These are phyloP conservation scores for Mortierella sp. DNA, from an alignment of 371 early-diverging fungal species.

Conservation along the genomic window DNA sequence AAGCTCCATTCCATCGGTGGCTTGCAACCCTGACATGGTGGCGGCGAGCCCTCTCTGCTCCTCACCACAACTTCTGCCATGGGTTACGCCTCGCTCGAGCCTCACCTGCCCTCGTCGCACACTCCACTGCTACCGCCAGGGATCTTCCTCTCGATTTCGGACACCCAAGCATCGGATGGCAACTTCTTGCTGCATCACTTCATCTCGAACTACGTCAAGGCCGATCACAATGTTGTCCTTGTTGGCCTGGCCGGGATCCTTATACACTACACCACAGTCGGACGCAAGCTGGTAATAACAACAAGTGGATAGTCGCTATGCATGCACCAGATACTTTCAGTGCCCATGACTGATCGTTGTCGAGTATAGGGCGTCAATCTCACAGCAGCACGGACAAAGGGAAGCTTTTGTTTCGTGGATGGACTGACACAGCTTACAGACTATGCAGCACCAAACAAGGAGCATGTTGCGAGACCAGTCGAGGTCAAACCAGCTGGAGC, in stretches of 20 bases:
- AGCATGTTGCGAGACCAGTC: constrained; percentile 52
- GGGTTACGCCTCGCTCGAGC: constrained; percentile 51
- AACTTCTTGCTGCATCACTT: constrained; percentile 80
- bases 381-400: constrained; percentile 61
- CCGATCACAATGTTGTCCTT: constrained; percentile 65
- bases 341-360: background rate
- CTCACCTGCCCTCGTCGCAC: constrained; percentile 51
- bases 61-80: constrained; percentile 14
- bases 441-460: constrained; percentile 51
- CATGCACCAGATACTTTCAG: too few species aligned
- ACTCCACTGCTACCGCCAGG: constrained; percentile 59
- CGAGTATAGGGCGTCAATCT: constrained; percentile 69
- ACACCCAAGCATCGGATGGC: constrained; percentile 72
- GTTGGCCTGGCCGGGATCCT: constrained; percentile 75
- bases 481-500: constrained; percentile 55
- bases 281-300: constrained; percentile 70
- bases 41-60: background rate
- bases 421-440: constrained; percentile 67
- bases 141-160: constrained; percentile 68
- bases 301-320: background rate
- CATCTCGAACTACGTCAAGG: constrained; percentile 70
- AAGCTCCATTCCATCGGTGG: background rate
- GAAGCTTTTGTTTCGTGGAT: constrained; percentile 69
- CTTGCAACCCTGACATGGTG: background rate
- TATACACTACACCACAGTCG: constrained; percentile 73